A percentile compares a stretch with the other conserved stretches of the same genome.
Evolutionary conservation across 2,329 filamentous ascomycete genomes (phyloP).

Genomic region (Diaporthe nobilis): DNA sequence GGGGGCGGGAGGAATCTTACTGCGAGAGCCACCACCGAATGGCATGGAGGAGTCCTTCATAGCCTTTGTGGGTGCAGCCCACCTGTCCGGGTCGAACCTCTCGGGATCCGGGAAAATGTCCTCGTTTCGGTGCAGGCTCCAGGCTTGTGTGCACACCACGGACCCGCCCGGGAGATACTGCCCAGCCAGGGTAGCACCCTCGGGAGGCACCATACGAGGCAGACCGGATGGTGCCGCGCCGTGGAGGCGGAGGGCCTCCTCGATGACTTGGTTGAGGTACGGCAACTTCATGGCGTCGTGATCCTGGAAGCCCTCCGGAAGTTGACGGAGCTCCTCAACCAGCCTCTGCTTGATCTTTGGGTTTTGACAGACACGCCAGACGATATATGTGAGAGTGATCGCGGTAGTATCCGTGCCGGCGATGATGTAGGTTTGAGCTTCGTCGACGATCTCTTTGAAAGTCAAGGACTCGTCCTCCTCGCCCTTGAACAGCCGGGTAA

Average conservation of each 20-base stretch:
- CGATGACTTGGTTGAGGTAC: slow-evolving; percentile 58
- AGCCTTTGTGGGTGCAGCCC: slow-evolving; percentile 50
- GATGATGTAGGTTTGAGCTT: slow-evolving; percentile 61
- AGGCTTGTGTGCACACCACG: slow-evolving; percentile 59
- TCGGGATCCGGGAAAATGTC: slow-evolving; percentile 58
- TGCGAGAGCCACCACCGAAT: slow-evolving; percentile 49
- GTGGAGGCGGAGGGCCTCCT: slow-evolving; percentile 62
- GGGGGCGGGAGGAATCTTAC: slow-evolving; percentile 39
- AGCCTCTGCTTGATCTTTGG: slow-evolving; percentile 51
- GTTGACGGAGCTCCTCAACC: slow-evolving; percentile 51
- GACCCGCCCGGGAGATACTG: slow-evolving; percentile 57
- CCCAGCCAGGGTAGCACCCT: slow-evolving; percentile 56
- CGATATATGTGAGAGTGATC: slow-evolving; percentile 62
- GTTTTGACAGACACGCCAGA: slow-evolving; percentile 55
- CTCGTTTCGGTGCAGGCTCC: slow-evolving; percentile 61
- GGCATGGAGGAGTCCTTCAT: slow-evolving; percentile 50
- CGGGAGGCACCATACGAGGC: slow-evolving; percentile 56
- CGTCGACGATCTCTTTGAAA: slow-evolving; percentile 52
- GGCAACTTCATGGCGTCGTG: slow-evolving; percentile 54
- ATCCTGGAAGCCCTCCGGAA: slow-evolving; percentile 52
- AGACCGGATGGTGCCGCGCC: slow-evolving; percentile 56
- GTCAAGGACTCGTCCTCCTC: slow-evolving; percentile 48
- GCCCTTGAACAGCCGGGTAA: slow-evolving; percentile 55
- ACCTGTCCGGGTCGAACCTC: slow-evolving; percentile 54
- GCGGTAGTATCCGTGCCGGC: slow-evolving; percentile 68